Base-by-base conservation (phyloP, 225 moss, liverwort and hornwort species). In the Climacium dendroides region DNA sequence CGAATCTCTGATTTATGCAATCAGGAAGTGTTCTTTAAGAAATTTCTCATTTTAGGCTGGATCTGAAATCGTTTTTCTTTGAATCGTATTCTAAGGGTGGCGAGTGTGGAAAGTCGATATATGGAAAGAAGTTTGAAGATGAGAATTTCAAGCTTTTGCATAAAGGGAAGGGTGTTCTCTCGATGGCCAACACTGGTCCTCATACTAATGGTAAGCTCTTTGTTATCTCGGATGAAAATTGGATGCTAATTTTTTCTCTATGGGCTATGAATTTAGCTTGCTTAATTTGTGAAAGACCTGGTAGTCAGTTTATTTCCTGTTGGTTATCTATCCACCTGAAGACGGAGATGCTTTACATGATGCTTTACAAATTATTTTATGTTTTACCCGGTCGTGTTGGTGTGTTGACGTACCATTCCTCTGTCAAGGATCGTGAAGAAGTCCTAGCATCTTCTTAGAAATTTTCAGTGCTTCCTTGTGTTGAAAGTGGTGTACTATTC, bases 141-240 rank as follows among this genome's bases (percentile, higher is more conserved):
- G 96, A 96, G 55, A 96, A 96, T 84, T 96, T 96, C 90, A 95
- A 95, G 82, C 91, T 96, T 74, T 76, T 93, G 89, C 96, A 96
- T 61, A 94, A 95, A 85, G 94, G 95, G 67, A 93, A 94, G 85
- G 96, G 96, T 53, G 81, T 95, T 61, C 92, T 96, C 69, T 95
- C 96, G 61, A 96, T 96, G 96, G 95, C 96, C 71, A 96, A 96
- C 85, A 94, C 92, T 82, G 96, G 96, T 41, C 95, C 96, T 74
- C 95, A 96, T 85, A 93, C 93, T 10, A 96, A 96, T 88, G 94
- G 96, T 96, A 90, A 88, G 83, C 34, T 25, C 54, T 66, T 88
- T 20, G 45, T 79, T 9, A 48, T n/a, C 57, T 55, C 9, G 28
- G 41, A 37, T 37, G 50, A 83, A n/a, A 62, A 65, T 50, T 64